phyloP scores from a whole-genome alignment of 805 yeast species.

The Alloascoidea hylecoeti region DNA sequence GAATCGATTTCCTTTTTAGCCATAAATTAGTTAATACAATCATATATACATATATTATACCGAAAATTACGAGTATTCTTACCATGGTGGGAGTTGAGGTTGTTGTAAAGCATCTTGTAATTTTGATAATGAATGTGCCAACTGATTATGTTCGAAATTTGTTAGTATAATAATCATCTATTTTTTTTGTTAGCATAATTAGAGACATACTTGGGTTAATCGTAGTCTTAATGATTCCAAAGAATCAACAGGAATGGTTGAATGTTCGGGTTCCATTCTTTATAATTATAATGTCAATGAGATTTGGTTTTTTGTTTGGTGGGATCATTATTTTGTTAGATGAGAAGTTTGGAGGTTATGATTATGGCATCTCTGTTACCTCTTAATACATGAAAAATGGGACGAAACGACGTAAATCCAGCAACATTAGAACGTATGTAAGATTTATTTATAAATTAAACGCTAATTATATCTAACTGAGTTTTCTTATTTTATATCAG shows the following conservation, averaged over 20 bases:
- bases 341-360: no score
- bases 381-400: no score
- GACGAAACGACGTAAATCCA: no score
- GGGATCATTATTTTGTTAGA: no score
- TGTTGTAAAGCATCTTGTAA: slow-evolving; percentile 37
- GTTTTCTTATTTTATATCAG: no score
- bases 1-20: slow-evolving; percentile 44
- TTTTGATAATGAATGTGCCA: slow-evolving; percentile 44
- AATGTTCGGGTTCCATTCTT: slow-evolving; percentile 20
- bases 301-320: no score
- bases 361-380: no score
- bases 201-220: slow-evolving; percentile 31
- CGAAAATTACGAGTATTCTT: slow-evolving; percentile 2
- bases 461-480: no score
- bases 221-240: slow-evolving; percentile 50
- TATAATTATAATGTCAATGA: no score
- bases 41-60: background rate
- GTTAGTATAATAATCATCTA: slow-evolving; percentile 3
- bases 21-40: background rate
- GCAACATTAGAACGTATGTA: no score
- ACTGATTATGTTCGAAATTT: slow-evolving; percentile 12
- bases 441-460: no score
- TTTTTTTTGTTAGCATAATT: slow-evolving; percentile 3
- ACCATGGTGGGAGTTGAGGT: slow-evolving; percentile 32
- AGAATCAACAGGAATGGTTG: slow-evolving; percentile 44